These are phyloP conservation scores for Boletus edulis DNA, from an alignment of 768 basidiomycete species.

Conservation along the genomic window DNA sequence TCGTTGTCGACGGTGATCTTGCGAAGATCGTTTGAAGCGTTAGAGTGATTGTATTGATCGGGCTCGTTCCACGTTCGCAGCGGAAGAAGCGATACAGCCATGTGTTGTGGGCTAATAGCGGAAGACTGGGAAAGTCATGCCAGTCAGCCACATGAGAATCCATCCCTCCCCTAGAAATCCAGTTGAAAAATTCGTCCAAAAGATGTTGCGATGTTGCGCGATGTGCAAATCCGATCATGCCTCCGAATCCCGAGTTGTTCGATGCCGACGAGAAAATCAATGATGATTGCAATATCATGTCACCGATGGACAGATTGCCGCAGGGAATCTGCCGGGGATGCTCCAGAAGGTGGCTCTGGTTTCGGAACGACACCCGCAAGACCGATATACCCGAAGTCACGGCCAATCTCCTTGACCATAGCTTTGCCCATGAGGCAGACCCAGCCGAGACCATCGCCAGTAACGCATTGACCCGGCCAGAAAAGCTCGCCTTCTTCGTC, in stretches of 20 bases:
- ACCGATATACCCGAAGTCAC: constrained; percentile 69
- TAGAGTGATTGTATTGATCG: constrained; percentile 17
- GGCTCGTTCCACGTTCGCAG: constrained; percentile 22
- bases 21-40: constrained; percentile 23
- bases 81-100: constrained; percentile 13
- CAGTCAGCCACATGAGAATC: constrained; percentile 16
- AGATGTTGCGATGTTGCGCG: constrained; percentile 18
- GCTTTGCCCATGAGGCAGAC: constrained; percentile 85
- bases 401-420: constrained; percentile 82
- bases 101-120: constrained; percentile 4
- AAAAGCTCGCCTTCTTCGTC: constrained; percentile 86
- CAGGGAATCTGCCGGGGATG: constrained; percentile 29
- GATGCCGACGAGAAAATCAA: constrained; percentile 31
- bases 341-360: constrained; percentile 42
- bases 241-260: constrained; percentile 23
- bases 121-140: constrained; percentile 10
- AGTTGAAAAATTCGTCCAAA: constrained; percentile 28
- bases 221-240: constrained; percentile 26
- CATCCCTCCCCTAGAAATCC: constrained; percentile 16
- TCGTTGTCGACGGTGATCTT: constrained; percentile 22
- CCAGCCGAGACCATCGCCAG: constrained; percentile 81
- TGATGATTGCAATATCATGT: constrained; percentile 7
- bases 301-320: constrained; percentile 35
- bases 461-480: constrained; percentile 74
- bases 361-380: constrained; percentile 72